Conservation (phyloP, 495 filamentous ascomycete genomes). For the Penicillium lividum region DNA sequence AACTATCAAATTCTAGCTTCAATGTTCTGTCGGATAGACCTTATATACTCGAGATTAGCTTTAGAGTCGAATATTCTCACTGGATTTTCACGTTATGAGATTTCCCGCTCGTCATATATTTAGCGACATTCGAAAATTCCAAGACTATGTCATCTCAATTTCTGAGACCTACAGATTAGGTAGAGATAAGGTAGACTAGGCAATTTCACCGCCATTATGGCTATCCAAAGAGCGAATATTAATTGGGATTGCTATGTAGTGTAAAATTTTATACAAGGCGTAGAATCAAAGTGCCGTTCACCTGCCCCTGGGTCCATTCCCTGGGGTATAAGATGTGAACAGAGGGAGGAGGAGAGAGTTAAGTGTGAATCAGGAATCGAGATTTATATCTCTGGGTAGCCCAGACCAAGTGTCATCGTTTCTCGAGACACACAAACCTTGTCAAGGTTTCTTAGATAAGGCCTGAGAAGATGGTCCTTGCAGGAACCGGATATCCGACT, state of each 20-base stretch:
- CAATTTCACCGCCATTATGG: neutral
- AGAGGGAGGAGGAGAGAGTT: slow-evolving; percentile 22
- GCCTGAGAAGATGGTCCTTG: neutral
- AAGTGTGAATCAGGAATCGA: slow-evolving; percentile 14
- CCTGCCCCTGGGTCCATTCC: slow-evolving; percentile 25
- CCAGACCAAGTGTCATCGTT: neutral
- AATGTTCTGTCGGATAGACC: too few species aligned
- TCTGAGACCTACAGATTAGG: neutral
- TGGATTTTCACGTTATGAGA: too few species aligned
- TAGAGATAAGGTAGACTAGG: neutral
- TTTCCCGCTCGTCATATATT: too few species aligned
- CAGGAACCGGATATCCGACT: slow-evolving; percentile 1
- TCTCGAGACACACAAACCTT: neutral
- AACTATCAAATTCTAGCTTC: too few species aligned
- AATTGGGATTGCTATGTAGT: slow-evolving; percentile 20
- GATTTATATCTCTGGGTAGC: neutral
- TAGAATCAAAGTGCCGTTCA: slow-evolving; percentile 22
- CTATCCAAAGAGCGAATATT: slow-evolving; percentile 6
- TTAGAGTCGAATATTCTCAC: too few species aligned
- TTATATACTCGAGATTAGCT: too few species aligned
- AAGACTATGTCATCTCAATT: too few species aligned
- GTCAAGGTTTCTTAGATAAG: neutral
- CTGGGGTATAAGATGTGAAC: slow-evolving; percentile 30
- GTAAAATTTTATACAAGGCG: slow-evolving; percentile 27
- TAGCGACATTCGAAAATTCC: too few species aligned